Evolutionary conservation across 2,329 filamentous ascomycete genomes (phyloP).

Genomic region (Knoxdaviesia proteae): DNA sequence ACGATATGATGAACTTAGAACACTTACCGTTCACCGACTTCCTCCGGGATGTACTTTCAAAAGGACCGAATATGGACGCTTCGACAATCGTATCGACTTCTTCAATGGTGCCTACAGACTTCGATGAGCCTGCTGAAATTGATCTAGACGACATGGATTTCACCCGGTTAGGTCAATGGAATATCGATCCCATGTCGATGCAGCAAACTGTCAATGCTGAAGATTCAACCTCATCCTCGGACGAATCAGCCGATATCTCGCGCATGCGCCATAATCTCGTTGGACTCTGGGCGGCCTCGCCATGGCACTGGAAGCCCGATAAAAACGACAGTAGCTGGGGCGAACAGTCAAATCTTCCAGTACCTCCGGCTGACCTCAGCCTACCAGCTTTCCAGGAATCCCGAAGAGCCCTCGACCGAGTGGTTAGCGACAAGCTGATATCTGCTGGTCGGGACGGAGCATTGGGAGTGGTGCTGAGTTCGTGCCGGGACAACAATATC

Average conservation of each 20-base stretch:
- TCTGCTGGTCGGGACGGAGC: constrained; percentile 35
- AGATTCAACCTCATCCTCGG: constrained; percentile 5
- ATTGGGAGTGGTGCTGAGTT: constrained; percentile 40
- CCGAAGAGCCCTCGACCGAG: constrained; percentile 15
- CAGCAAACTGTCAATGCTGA: no score
- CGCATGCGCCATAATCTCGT: constrained; percentile 25
- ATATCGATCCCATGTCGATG: no score
- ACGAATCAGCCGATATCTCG: constrained; percentile 20
- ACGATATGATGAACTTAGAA: constrained; percentile 9
- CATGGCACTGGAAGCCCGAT: constrained; percentile 27
- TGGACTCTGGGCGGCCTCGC: constrained; percentile 27
- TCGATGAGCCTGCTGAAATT: no score
- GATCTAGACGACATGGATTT: no score
- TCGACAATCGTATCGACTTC: neutral
- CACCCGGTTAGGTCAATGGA: no score
- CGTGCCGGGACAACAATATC: constrained; percentile 28
- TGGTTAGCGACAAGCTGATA: constrained; percentile 22
- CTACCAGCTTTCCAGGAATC: constrained; percentile 18
- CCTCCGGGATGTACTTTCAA: constrained; percentile 24
- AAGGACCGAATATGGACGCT: no score
- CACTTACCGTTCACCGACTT: constrained; percentile 27
- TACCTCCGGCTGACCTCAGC: constrained; percentile 17
- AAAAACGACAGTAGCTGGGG: constrained; percentile 21
- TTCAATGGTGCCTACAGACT: constrained; percentile 3
- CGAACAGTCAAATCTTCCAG: constrained; percentile 23